Conservation (phyloP, 2,329 filamentous ascomycete genomes). For the Hypoxylon sp. region DNA sequence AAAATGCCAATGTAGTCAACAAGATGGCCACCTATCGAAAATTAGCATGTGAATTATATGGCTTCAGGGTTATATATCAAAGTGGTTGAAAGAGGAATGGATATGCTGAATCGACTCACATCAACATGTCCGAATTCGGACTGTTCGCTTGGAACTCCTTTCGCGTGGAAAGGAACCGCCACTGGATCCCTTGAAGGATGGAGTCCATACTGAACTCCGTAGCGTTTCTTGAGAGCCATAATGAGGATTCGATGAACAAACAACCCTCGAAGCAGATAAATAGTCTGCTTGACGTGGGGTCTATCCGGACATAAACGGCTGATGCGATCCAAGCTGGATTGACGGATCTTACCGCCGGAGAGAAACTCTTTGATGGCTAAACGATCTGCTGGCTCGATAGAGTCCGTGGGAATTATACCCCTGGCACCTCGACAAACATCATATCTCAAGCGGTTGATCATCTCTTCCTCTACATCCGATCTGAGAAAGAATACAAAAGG, state of each 20-base stretch:
- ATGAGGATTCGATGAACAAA: slow-evolving; percentile 73
- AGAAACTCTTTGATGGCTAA: slow-evolving; percentile 52
- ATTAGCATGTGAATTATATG: slow-evolving; percentile 16
- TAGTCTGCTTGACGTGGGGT: slow-evolving; percentile 51
- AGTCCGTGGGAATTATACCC: slow-evolving; percentile 53
- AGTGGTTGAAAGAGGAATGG: neutral
- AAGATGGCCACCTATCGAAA: slow-evolving; percentile 70
- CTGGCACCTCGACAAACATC: slow-evolving; percentile 58
- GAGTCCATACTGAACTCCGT: slow-evolving; percentile 76
- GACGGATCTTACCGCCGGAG: slow-evolving; percentile 48
- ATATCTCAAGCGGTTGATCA: slow-evolving; percentile 58
- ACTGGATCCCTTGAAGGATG: slow-evolving; percentile 69
- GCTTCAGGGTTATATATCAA: neutral
- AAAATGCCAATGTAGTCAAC: slow-evolving; percentile 77
- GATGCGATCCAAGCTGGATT: slow-evolving; percentile 47
- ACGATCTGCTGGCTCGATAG: slow-evolving; percentile 52
- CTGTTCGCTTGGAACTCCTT: slow-evolving; percentile 73
- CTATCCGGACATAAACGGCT: slow-evolving; percentile 54
- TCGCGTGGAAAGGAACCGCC: slow-evolving; percentile 77
- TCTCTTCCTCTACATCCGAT: slow-evolving; percentile 61
- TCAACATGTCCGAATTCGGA: slow-evolving; percentile 77
- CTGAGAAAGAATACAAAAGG: slow-evolving; percentile 71
- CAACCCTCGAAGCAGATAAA: slow-evolving; percentile 74
- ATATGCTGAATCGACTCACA: slow-evolving; percentile 37
- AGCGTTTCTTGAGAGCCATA: slow-evolving; percentile 73